Base-by-base conservation (phyloP, 768 basidiomycete species). In the Amanita exitialis region DNA sequence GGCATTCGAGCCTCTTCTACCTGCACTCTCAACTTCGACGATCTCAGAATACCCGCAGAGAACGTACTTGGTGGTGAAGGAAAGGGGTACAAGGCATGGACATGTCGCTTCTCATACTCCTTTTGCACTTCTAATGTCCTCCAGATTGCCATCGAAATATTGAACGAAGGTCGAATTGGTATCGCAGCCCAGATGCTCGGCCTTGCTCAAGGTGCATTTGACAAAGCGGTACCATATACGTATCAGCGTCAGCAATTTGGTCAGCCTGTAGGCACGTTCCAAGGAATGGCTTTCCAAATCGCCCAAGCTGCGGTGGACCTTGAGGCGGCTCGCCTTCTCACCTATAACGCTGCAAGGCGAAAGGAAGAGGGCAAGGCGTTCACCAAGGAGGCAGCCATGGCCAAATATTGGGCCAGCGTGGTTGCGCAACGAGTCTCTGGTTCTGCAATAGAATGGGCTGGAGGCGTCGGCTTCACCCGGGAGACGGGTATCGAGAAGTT, bases 101-200 rank as follows among this genome's bases (percentile, higher is more conserved):
- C 79, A 47, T 32, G 59, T 37, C 23, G 20, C 18, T 36, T 32
- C 37, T 27, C 18, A 49, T 18, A 8, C 20, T 38, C 21, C 13
- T 12, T 13, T 41, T 15, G 18, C 13, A 12, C 4, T 37, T 28
- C 39, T 56, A 38, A 36, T 16, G 37, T 21, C 37, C 20, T 44
- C 23, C 42, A 86, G 81, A 85, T 95, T 61, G 95, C 95, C 37
- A 98, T 98, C 55, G 89, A 97, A 68, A 95, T 94, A 56, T 65
- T 98, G 53, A 97, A 98, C 63, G 95, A 98, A 69, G 94, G 88
- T 50, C 90, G 95, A 53, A 95, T 97, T 58, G 95, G 95, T 28
- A 98, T 98, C 56, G 96, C 95, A 15, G 95, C 90, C 0, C 96
- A 99, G 68, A 97, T 98, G 96, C 76, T 99, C 49, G 96, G 96